Conservation (phyloP, 1,139 yeast species). For the Diutina sp. region DNA sequence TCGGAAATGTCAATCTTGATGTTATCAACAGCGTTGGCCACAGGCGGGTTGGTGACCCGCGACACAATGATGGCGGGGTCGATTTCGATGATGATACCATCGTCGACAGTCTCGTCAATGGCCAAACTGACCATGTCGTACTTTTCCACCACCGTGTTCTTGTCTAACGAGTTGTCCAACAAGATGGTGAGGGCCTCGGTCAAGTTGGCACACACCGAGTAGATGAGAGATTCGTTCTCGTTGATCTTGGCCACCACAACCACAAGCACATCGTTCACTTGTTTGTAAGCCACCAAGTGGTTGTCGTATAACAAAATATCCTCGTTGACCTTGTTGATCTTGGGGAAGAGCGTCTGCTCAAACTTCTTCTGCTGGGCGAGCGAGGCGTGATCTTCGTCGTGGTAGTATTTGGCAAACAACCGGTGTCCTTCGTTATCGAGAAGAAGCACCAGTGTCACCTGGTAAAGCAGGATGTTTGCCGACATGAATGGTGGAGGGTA, state of each 20-base stretch:
- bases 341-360: constrained; percentile 59
- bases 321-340: constrained; percentile 68
- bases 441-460: constrained; percentile 65
- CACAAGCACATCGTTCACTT: constrained; percentile 64
- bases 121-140: constrained; percentile 81
- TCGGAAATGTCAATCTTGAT: constrained; percentile 70
- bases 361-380: constrained; percentile 60
- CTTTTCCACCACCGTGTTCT: constrained; percentile 63
- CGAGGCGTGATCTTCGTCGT: constrained; percentile 26
- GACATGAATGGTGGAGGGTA: constrained; percentile 21
- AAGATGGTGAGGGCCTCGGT: constrained; percentile 73
- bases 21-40: constrained; percentile 28
- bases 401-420: constrained; percentile 75
- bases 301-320: constrained; percentile 75
- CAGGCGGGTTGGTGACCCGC: constrained; percentile 78
- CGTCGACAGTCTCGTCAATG: constrained; percentile 85
- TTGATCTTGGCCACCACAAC: constrained; percentile 59
- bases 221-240: constrained; percentile 80
- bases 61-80: constrained; percentile 81
- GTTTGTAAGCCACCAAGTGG: constrained; percentile 73
- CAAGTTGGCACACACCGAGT: constrained; percentile 65
- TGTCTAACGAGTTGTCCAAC: constrained; percentile 66
- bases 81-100: constrained; percentile 82
- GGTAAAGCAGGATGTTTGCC: constrained; percentile 56
- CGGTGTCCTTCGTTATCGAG: constrained; percentile 77